Conservation (phyloP, 2,329 filamentous ascomycete species). For the Hirsutella minnesotensis region DNA sequence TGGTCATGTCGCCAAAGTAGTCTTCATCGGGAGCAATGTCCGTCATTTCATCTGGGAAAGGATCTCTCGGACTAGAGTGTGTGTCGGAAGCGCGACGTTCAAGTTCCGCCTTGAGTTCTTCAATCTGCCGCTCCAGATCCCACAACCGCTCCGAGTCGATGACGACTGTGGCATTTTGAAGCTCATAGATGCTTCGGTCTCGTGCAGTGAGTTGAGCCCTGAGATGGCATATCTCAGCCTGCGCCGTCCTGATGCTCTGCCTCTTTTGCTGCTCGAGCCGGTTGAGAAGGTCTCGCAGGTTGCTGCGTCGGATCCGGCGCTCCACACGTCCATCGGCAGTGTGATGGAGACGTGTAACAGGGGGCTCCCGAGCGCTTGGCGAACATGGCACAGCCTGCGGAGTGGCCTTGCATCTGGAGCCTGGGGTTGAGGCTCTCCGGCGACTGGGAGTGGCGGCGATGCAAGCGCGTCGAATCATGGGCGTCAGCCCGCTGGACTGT, state of each 20-base stretch:
- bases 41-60: conserved; percentile 30
- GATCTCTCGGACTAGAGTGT: conserved; percentile 24
- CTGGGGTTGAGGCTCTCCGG: conserved; percentile 31
- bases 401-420: conserved; percentile 6
- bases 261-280: conserved; percentile 34
- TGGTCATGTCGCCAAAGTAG: conserved; percentile 36
- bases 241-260: conserved; percentile 23
- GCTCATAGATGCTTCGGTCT: conserved; percentile 40
- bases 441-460: conserved; percentile 28
- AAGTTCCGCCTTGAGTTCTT: conserved; percentile 22
- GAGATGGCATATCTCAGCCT: conserved; percentile 36
- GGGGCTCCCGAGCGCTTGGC: conserved; percentile 19
- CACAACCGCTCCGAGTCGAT: conserved; percentile 35
- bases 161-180: conserved; percentile 37
- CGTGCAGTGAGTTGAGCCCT: conserved; percentile 34
- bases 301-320: conserved; percentile 42
- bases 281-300: conserved; percentile 48
- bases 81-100: conserved; percentile 11
- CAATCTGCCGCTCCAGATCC: conserved; percentile 27
- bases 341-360: conserved; percentile 31
- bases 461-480: conserved; percentile 41
- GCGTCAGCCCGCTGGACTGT: conserved; percentile 41
- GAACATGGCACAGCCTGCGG: conserved; percentile 6
- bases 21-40: conserved; percentile 17
- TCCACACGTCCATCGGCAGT: conserved; percentile 45